Base-by-base conservation (phyloP, 2,329 filamentous ascomycete species). In the Aspergillus clavatus region DNA sequence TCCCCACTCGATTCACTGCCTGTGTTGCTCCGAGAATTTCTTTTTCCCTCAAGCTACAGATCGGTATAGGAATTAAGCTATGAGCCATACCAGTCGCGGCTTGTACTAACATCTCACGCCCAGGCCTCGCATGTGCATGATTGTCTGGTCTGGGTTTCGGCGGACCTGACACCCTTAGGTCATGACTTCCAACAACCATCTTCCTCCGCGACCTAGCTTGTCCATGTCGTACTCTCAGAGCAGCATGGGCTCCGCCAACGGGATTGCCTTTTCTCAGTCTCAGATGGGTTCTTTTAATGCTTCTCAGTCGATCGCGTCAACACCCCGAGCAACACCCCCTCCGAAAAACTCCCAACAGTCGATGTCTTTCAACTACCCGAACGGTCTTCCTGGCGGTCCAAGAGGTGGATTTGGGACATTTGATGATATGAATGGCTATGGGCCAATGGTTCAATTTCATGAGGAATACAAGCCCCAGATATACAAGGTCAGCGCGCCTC, bases 381-480 rank as follows among this genome's bases (percentile, higher is more conserved):
- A 67, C 51, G 65, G 65, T 19, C 55, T 62, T 40, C 57, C 62
- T 33, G 64, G 61, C 55, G 24, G 61, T 50, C 38, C 60, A 37
- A 56, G 63, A 46, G 56, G 53, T 27, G 65, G 59, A 22, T 73
- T 69, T 49, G 60, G 61, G 28, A 61, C 61, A 3, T 73, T 70
- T 46, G 63, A 70, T 29, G 69, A 71, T 7, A 53, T 62, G 37
- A 71, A 71, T 57, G 66, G 66, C 16, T 68, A 67, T 52, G 63
- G 65, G 21, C 58, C 62, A 26, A 62, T 63, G 53, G 57, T 64
- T 35, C 54, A 61, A 14, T 66, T 67, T 44, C 65, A 67, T 23
- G 64, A 69, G 21, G 68, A 66, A 26, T 65, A 69, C 35, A 66
- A 63, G 37, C 72, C 71, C 38, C 72, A 74, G 50, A 75, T 76